Percentiles rank a stretch among this genome's conserved stretches.
phyloP scores from a whole-genome alignment of 495 filamentous ascomycete species.

The Haplographium delicatum region DNA sequence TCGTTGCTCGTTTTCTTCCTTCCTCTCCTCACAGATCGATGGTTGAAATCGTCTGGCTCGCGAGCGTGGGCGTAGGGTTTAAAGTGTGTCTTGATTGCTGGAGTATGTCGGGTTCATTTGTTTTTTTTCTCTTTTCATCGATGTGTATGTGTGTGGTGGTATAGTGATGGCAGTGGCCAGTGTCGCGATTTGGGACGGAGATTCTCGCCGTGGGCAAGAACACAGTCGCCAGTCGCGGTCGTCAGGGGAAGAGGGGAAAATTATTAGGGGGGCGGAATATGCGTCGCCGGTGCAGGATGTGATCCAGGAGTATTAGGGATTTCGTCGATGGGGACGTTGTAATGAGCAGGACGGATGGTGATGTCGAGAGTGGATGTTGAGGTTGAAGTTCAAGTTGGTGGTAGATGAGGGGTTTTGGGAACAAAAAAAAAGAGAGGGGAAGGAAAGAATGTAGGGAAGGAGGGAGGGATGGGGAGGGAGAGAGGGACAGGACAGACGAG shows the following conservation, averaged over 20 bases:
- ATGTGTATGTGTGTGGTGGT: constrained; percentile 31
- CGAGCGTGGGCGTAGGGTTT: constrained; percentile 43
- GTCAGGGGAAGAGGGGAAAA: constrained; percentile 21
- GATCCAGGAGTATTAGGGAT: neutral
- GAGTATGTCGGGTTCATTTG: constrained; percentile 51
- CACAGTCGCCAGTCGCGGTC: constrained; percentile 32
- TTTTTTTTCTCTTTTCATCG: constrained; percentile 49
- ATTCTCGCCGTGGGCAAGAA: constrained; percentile 45
- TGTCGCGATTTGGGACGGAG: constrained; percentile 36
- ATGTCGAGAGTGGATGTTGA: constrained; percentile 21
- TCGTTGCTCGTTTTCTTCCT: constrained; percentile 22
- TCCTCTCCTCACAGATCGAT: constrained; percentile 26
- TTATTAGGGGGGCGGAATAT: constrained; percentile 35
- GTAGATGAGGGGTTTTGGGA: constrained; percentile 22
- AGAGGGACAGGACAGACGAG: constrained; percentile 31
- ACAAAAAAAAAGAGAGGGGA: constrained; percentile 35
- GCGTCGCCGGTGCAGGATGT: constrained; percentile 37
- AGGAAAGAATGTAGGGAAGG: constrained; percentile 34
- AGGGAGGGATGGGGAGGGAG: constrained; percentile 31
- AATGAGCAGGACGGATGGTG: constrained; percentile 30
- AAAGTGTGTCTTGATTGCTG: constrained; percentile 54
- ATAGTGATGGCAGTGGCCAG: constrained; percentile 26
- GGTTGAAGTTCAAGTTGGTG: constrained; percentile 20
- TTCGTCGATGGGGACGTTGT: constrained; percentile 28
- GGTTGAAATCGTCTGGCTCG: constrained; percentile 35